Conservation (phyloP, 169 alveolate genomes). For the Plasmodium inui region DNA sequence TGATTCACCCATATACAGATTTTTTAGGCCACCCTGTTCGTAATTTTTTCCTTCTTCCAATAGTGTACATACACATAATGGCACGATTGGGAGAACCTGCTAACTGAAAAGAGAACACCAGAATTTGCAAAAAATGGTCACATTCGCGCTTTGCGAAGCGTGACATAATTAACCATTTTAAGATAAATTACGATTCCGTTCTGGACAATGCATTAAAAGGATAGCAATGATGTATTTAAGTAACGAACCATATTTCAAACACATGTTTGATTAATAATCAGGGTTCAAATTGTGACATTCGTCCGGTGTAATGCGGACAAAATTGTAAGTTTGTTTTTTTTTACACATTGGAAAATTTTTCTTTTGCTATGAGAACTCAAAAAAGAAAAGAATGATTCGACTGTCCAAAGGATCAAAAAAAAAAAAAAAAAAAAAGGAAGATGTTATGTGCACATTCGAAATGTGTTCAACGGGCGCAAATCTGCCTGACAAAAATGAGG, state of each 20-base stretch:
- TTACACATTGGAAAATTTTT: background rate
- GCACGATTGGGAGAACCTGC: background rate
- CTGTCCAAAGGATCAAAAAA: background rate
- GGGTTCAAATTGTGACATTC: background rate
- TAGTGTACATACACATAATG: background rate
- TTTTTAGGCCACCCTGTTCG: background rate
- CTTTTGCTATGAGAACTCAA: background rate
- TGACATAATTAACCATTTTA: background rate
- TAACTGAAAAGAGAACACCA: background rate
- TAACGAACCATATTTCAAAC: background rate
- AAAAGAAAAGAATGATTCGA: background rate
- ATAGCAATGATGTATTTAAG: background rate
- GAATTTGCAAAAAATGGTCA: background rate
- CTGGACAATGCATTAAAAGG: background rate
- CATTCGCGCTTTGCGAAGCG: background rate
- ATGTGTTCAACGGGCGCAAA: background rate
- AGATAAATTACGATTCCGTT: background rate
- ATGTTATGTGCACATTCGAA: background rate
- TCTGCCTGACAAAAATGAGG: background rate
- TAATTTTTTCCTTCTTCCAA: background rate
- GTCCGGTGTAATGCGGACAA: background rate
- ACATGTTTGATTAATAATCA: background rate
- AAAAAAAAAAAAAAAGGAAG: background rate
- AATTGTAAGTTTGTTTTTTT: background rate
- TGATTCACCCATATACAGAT: background rate